Evolutionary conservation across 768 basidiomycete genomes (phyloP).

Genomic region (Calocybe gangraenosa): DNA sequence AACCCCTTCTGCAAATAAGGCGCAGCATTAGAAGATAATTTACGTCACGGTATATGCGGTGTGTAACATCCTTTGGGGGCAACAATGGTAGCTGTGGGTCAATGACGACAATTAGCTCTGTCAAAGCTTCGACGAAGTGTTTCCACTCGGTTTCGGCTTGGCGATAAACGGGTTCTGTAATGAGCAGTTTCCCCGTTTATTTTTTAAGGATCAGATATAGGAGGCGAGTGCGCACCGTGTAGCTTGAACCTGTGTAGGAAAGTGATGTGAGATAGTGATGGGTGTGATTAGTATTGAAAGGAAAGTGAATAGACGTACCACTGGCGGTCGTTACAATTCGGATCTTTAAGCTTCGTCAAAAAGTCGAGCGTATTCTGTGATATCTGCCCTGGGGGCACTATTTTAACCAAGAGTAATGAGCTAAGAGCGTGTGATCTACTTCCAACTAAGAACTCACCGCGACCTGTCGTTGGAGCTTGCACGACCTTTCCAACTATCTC

Average conservation of each 20-base stretch:
- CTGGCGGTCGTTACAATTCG: constrained; percentile 78
- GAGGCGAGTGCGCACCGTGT: constrained; percentile 53
- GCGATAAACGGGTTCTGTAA: constrained; percentile 71
- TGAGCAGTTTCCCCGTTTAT: too few species aligned
- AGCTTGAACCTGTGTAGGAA: constrained; percentile 68
- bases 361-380: constrained; percentile 86
- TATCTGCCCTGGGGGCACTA: constrained; percentile 82
- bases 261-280: background rate
- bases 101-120: constrained; percentile 58
- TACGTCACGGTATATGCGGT: constrained; percentile 92
- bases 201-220: too few species aligned
- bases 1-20: too few species aligned
- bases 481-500: constrained; percentile 74
- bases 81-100: constrained; percentile 85
- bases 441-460: constrained; percentile 58
- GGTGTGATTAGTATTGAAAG: background rate
- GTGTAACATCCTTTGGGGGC: constrained; percentile 87
- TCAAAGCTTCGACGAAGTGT: constrained; percentile 72
- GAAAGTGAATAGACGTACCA: constrained; percentile 45
- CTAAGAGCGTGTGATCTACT: background rate
- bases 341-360: constrained; percentile 61
- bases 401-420: background rate
- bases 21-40: too few species aligned
- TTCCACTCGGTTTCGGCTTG: constrained; percentile 89
- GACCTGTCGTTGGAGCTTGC: constrained; percentile 79